Evolutionary conservation across 495 filamentous ascomycete species (phyloP).

Genomic region (Hypoxylon fragiforme): DNA sequence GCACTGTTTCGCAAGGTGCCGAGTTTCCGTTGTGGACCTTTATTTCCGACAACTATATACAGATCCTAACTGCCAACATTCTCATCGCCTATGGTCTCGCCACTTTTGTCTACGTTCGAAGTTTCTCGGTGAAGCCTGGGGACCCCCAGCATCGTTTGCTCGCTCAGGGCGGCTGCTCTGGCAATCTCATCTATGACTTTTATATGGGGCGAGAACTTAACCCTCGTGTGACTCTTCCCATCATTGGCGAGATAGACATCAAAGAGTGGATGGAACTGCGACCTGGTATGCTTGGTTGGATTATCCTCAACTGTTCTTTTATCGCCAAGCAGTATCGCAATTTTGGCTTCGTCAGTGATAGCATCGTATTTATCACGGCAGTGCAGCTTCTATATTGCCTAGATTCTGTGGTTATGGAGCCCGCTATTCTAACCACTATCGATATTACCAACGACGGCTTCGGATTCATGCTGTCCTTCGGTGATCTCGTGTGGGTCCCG

Average conservation of each 20-base stretch:
- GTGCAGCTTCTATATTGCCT: conserved; percentile 86
- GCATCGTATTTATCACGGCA: conserved; percentile 76
- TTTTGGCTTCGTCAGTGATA: conserved; percentile 82
- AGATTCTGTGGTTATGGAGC: conserved; percentile 87
- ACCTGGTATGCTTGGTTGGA: conserved; percentile 89
- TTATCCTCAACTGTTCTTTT: conserved; percentile 82
- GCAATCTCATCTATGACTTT: conserved; percentile 92
- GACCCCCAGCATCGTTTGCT: conserved; percentile 62
- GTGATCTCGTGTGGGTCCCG: conserved; percentile 91
- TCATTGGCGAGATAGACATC: conserved; percentile 84
- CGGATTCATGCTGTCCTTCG: conserved; percentile 95
- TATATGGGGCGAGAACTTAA: conserved; percentile 98
- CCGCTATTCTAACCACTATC: conserved; percentile 91
- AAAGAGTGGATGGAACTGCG: conserved; percentile 89
- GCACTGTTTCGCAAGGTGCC: conserved; percentile 75
- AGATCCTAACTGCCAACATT: conserved; percentile 81
- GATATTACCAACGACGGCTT: conserved; percentile 96
- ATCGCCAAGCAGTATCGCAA: conserved; percentile 84
- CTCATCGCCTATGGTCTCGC: conserved; percentile 70
- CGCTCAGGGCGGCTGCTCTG: conserved; percentile 77
- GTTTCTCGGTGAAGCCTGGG: conserved; percentile 76
- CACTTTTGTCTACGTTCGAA: conserved; percentile 74
- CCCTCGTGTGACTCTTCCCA: conserved; percentile 77
- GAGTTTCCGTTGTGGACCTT: conserved; percentile 89
- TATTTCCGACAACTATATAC: conserved; percentile 86